Evolutionary conservation across 2,329 filamentous ascomycete species (phyloP).

Genomic region (Neophaeococcomyces mojaviensis): DNA sequence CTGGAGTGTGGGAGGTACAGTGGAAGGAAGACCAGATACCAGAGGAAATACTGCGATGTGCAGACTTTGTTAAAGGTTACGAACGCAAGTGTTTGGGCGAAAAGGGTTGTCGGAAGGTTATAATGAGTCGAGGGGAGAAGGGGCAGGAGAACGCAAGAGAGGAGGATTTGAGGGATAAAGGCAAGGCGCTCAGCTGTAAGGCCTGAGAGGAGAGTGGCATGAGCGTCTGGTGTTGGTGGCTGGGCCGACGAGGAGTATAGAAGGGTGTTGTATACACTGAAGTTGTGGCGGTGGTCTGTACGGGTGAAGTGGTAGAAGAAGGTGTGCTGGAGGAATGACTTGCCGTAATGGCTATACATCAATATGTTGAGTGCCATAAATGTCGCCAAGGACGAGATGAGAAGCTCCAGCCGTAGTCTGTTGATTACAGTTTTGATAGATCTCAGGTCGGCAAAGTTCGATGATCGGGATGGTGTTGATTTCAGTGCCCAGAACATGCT

Average conservation of each 20-base stretch:
- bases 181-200: conserved; percentile 66
- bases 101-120: conserved; percentile 68
- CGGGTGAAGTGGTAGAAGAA: conserved; percentile 88
- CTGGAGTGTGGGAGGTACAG: conserved; percentile 80
- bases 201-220: conserved; percentile 23
- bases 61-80: conserved; percentile 98
- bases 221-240: conserved; percentile 23
- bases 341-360: conserved; percentile 76
- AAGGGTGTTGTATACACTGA: conserved; percentile 89
- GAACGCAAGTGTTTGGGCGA: conserved; percentile 92
- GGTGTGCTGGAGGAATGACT: conserved; percentile 77
- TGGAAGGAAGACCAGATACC: conserved; percentile 91
- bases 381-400: conserved; percentile 58
- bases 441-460: conserved; percentile 15
- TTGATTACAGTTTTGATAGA: conserved; percentile 31
- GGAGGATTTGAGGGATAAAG: conserved; percentile 77
- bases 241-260: conserved; percentile 76
- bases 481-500: conserved; percentile 38
- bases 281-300: conserved; percentile 96
- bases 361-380: conserved; percentile 65
- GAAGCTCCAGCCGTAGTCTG: conserved; percentile 30
- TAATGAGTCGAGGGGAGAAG: conserved; percentile 32
- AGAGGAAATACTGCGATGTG: conserved; percentile 98
- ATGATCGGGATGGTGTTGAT: conserved; percentile 5
- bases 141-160: conserved; percentile 70